Percentiles rank a stretch among this genome's conserved stretches.
phyloP scores from a whole-genome alignment of 768 basidiomycete species.

The Phlebiopsis flavidoalba region DNA sequence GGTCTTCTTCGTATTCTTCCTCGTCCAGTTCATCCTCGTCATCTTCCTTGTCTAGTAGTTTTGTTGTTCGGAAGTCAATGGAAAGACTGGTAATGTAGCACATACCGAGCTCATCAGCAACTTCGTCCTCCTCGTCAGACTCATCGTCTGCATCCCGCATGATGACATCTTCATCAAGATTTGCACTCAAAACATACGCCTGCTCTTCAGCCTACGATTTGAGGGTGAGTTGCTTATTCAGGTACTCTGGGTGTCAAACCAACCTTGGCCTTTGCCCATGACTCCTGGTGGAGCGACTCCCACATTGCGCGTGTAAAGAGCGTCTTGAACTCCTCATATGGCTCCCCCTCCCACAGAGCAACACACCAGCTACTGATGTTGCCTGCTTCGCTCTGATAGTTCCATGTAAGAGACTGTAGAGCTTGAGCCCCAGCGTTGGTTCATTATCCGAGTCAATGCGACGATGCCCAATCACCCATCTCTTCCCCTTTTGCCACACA shows the following conservation, averaged over 20 bases:
- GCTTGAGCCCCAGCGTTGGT: constrained; percentile 60
- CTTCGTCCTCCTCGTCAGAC: constrained; percentile 72
- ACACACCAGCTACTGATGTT: constrained; percentile 79
- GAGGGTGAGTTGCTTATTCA: background rate
- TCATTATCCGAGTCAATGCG: constrained; percentile 63
- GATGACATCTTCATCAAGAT: constrained; percentile 69
- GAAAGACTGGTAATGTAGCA: background rate
- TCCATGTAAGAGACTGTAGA: constrained; percentile 84
- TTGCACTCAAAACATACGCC: constrained; percentile 72
- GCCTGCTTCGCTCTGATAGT: constrained; percentile 52
- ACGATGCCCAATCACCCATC: constrained; percentile 59
- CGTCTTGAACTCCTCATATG: constrained; percentile 54
- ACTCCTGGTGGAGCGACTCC: constrained; percentile 69
- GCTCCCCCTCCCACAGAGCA: constrained; percentile 52
- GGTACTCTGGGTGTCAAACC: constrained; percentile 5
- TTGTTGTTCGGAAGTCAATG: background rate
- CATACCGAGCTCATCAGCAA: constrained; percentile 63
- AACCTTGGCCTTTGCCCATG: constrained; percentile 82
- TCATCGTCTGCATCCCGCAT: constrained; percentile 80
- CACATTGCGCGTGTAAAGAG: constrained; percentile 70
- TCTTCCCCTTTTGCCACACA: constrained; percentile 44
- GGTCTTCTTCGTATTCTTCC: constrained; percentile 36
- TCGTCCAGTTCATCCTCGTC: constrained; percentile 26
- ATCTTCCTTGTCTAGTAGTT: constrained; percentile 22
- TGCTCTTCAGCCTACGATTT: constrained; percentile 70